A percentile compares a stretch with the other conserved stretches of the same genome.
These are phyloP conservation scores for Crotalaria pallida DNA, from an alignment of 306 rosid species.

Conservation along the genomic window DNA sequence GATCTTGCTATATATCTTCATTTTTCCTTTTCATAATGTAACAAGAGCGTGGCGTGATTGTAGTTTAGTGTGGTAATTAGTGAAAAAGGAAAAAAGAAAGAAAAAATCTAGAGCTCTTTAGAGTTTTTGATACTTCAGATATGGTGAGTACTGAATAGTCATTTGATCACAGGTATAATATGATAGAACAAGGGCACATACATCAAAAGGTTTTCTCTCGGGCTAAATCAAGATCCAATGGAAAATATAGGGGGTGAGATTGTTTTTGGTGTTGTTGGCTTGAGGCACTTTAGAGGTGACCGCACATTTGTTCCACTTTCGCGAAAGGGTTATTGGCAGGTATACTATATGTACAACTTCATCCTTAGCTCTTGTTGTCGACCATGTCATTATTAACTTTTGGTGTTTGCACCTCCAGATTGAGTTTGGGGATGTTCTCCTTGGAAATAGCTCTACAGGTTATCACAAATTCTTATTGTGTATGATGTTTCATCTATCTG, in stretches of 20 bases:
- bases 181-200: conserved; percentile 32
- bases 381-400: conserved; percentile 10
- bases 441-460: conserved; percentile 67
- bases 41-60: background rate
- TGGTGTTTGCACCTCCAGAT: conserved; percentile 41
- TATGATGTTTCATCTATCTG: background rate
- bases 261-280: conserved; percentile 62
- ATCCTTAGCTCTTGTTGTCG: conserved; percentile 9
- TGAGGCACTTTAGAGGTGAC: conserved; percentile 58
- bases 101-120: background rate
- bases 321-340: conserved; percentile 73
- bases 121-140: background rate
- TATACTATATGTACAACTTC: conserved; percentile 16
- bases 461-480: background rate
- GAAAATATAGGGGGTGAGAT: conserved; percentile 44
- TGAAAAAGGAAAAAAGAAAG: too few relatives aligned
- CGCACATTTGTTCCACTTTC: conserved; percentile 59
- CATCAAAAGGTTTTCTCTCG: conserved; percentile 27
- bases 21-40: background rate
- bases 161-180: conserved; percentile 37
- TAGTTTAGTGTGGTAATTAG: too few relatives aligned
- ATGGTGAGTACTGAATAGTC: too few relatives aligned
- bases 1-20: background rate
- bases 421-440: conserved; percentile 55
- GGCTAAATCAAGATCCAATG: conserved; percentile 32